These are phyloP conservation scores for Saccharomycopsis javanensis DNA, from an alignment of 805 yeast genomes.

Conservation along the genomic window DNA sequence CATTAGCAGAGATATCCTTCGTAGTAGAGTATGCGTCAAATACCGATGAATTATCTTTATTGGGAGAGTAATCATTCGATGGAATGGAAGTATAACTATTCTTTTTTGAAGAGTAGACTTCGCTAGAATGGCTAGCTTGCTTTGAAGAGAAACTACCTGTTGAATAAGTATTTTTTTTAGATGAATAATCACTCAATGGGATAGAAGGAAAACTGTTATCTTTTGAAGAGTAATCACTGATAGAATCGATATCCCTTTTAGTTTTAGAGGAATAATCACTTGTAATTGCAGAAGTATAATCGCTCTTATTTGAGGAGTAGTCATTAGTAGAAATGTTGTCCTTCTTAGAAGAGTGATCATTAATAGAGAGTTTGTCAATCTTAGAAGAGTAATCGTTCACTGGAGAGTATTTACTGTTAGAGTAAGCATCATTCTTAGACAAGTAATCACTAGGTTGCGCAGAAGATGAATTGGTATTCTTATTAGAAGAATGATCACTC, in stretches of 20 bases:
- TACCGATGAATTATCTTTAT: no score
- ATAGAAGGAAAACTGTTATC: no score
- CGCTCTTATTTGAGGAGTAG: background rate
- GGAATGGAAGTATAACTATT: no score
- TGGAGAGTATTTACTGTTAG: background rate
- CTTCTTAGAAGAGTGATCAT: background rate
- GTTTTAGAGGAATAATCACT: background rate
- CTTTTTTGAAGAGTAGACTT: no score
- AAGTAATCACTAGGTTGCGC: background rate
- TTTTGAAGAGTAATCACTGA: background rate
- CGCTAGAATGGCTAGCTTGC: no score
- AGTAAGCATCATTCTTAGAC: background rate
- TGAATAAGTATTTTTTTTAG: no score
- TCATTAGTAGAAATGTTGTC: background rate
- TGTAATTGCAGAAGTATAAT: background rate
- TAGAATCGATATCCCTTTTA: background rate
- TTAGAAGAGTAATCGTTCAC: background rate
- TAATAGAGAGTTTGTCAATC: background rate
- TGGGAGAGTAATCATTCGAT: no score
- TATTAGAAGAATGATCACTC: background rate
- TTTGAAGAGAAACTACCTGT: background rate
- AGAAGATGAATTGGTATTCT: no score
- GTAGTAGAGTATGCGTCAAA: no score
- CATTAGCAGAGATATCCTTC: no score
- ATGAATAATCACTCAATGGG: no score